phyloP scores from a whole-genome alignment of 148 eudicot species.

The Rheum nobile region DNA sequence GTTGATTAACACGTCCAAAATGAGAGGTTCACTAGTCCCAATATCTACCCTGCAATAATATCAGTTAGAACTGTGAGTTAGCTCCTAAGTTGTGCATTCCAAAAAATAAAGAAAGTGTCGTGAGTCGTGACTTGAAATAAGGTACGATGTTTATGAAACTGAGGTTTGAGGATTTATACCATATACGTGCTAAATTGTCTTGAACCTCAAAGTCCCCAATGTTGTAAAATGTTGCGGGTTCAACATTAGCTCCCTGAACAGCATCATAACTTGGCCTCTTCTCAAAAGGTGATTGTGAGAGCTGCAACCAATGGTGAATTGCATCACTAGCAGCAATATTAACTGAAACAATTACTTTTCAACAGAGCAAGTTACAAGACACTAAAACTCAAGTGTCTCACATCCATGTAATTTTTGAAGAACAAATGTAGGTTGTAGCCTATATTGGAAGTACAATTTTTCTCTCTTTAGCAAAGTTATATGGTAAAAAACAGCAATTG shows the following conservation, averaged over 20 bases:
- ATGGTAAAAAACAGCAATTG: background rate
- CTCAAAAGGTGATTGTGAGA: slow-evolving; percentile 70
- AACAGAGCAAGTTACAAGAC: background rate
- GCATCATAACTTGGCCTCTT: slow-evolving; percentile 82
- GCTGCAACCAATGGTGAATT: slow-evolving; percentile 23
- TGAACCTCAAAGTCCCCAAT: slow-evolving; percentile 91
- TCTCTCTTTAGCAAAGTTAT: background rate
- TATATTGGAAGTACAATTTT: background rate
- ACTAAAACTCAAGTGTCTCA: background rate
- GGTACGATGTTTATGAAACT: background rate
- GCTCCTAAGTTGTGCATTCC: background rate
- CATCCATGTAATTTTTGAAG: background rate
- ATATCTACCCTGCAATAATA: slow-evolving; percentile 70
- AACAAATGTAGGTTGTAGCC: background rate
- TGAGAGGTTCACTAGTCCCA: slow-evolving; percentile 71
- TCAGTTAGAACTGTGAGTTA: slow-evolving; percentile 5
- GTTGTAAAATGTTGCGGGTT: slow-evolving; percentile 85
- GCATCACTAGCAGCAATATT: background rate
- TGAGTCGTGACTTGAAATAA: background rate
- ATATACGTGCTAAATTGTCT: slow-evolving; percentile 81
- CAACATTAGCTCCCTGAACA: slow-evolving; percentile 77
- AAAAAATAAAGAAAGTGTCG: no score
- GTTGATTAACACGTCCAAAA: slow-evolving; percentile 70
- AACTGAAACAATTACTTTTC: background rate
- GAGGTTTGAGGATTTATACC: slow-evolving; percentile 32